Conservation (phyloP, 2,329 filamentous ascomycete species). For the Parastagonospora nodorum region DNA sequence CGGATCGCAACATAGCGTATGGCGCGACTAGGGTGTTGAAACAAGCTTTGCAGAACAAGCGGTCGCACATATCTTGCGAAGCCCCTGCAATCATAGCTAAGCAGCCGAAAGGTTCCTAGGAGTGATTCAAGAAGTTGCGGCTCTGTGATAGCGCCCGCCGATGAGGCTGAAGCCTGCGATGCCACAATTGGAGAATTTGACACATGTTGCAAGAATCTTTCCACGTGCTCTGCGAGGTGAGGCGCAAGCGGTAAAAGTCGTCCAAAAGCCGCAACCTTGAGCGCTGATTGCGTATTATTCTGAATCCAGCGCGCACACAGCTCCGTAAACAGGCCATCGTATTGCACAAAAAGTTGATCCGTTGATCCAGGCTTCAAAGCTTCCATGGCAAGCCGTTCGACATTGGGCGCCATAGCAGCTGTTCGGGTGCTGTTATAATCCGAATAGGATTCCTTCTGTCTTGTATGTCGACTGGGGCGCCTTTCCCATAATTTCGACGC, state of each 20-base stretch:
- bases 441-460: slow-evolving; percentile 10
- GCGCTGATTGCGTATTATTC: slow-evolving; percentile 44
- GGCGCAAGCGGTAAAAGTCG: slow-evolving; percentile 82
- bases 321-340: slow-evolving; percentile 78
- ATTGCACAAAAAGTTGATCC: slow-evolving; percentile 73
- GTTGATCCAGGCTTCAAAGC: slow-evolving; percentile 70
- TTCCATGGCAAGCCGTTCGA: slow-evolving; percentile 33
- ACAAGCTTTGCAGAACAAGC: slow-evolving; percentile 69
- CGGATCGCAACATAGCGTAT: slow-evolving; percentile 83
- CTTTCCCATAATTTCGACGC: slow-evolving; percentile 45
- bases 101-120: slow-evolving; percentile 75
- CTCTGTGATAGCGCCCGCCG: slow-evolving; percentile 1
- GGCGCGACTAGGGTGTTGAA: slow-evolving; percentile 61
- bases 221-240: slow-evolving; percentile 75
- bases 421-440: slow-evolving; percentile 19
- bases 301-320: slow-evolving; percentile 79
- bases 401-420: slow-evolving; percentile 33
- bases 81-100: slow-evolving; percentile 73
- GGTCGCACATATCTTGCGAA: slow-evolving; percentile 71
- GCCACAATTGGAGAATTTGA: slow-evolving; percentile 32
- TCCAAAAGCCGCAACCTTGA: slow-evolving; percentile 71
- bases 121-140: slow-evolving; percentile 54
- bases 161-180: slow-evolving; percentile 2
- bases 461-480: slow-evolving; percentile 28
- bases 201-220: slow-evolving; percentile 51